These are phyloP conservation scores for Russula ochroleuca DNA, from an alignment of 768 basidiomycete species.

Conservation along the genomic window DNA sequence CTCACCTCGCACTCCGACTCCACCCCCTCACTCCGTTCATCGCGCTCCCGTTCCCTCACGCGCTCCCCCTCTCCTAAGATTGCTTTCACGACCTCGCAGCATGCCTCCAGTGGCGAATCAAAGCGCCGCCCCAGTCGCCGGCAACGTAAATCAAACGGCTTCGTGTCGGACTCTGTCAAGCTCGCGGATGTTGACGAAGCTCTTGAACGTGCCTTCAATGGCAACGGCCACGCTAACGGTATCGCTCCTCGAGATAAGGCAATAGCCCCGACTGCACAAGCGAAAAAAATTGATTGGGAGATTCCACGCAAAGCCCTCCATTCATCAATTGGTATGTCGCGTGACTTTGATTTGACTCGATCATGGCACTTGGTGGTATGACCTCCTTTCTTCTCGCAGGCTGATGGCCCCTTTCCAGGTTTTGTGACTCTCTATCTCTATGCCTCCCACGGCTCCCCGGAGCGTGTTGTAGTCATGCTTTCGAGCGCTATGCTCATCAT, in stretches of 20 bases:
- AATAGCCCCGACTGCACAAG: background rate
- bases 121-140: slow-evolving; percentile 26
- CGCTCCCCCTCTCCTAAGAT: slow-evolving; percentile 29
- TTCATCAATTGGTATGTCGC: slow-evolving; percentile 74
- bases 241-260: background rate
- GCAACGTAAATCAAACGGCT: slow-evolving; percentile 24
- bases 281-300: slow-evolving; percentile 66
- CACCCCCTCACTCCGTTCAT: slow-evolving; percentile 24
- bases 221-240: slow-evolving; percentile 15
- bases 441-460: slow-evolving; percentile 43
- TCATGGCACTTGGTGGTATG: background rate
- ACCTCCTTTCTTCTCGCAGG: slow-evolving; percentile 15
- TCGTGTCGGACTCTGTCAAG: slow-evolving; percentile 20
- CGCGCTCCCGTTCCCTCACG: slow-evolving; percentile 28
- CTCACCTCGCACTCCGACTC: slow-evolving; percentile 26
- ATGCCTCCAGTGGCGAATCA: slow-evolving; percentile 12
- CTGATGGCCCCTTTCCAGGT: slow-evolving; percentile 38
- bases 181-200: slow-evolving; percentile 27
- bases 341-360: slow-evolving; percentile 11
- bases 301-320: slow-evolving; percentile 85
- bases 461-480: slow-evolving; percentile 55
- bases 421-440: slow-evolving; percentile 63
- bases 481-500: slow-evolving; percentile 64
- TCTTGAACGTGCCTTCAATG: slow-evolving; percentile 21
- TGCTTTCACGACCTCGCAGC: slow-evolving; percentile 23